phyloP scores from a whole-genome alignment of 1,284 basidiomycete genomes.

The Sanghuangporus baumii region DNA sequence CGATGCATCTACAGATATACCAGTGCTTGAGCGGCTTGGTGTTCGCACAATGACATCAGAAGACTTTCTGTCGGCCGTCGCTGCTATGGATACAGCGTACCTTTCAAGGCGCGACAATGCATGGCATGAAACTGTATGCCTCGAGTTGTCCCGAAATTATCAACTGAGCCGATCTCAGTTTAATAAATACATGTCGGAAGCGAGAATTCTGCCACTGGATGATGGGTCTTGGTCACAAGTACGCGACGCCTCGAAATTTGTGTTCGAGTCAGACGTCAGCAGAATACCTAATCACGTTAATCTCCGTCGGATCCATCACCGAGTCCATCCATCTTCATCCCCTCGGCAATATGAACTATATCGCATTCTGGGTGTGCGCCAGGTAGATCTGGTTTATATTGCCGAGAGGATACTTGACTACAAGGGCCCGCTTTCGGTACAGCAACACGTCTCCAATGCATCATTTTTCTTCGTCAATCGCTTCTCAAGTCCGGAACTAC shows the following conservation, averaged over 20 bases:
- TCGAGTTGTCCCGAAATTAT: not conserved
- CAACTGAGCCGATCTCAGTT: not conserved
- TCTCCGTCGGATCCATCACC: conserved; percentile 12
- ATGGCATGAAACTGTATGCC: not conserved
- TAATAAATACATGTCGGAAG: not conserved
- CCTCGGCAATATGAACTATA: not conserved
- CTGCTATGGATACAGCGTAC: not conserved
- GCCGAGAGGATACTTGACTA: not conserved
- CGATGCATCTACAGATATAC: not conserved
- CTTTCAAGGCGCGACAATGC: not conserved
- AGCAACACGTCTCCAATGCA: not conserved
- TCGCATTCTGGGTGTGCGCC: not conserved
- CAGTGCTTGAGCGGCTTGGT: conserved; percentile 13
- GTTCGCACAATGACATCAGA: conserved; percentile 16
- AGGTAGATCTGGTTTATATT: not conserved
- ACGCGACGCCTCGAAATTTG: not conserved
- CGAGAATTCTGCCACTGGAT: not conserved
- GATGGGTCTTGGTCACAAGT: not conserved
- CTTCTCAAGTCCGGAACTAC: not conserved
- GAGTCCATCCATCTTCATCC: conserved; percentile 6
- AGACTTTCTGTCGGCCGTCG: conserved; percentile 15
- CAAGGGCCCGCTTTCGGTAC: not conserved
- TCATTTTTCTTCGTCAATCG: not conserved
- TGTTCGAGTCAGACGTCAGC: conserved; percentile 3
- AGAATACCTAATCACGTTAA: conserved; percentile 17